Percentiles rank a stretch among this genome's conserved stretches.
These are phyloP conservation scores for Aspergillus sp. DNA, from an alignment of 2,329 filamentous ascomycete species.

Conservation along the genomic window DNA sequence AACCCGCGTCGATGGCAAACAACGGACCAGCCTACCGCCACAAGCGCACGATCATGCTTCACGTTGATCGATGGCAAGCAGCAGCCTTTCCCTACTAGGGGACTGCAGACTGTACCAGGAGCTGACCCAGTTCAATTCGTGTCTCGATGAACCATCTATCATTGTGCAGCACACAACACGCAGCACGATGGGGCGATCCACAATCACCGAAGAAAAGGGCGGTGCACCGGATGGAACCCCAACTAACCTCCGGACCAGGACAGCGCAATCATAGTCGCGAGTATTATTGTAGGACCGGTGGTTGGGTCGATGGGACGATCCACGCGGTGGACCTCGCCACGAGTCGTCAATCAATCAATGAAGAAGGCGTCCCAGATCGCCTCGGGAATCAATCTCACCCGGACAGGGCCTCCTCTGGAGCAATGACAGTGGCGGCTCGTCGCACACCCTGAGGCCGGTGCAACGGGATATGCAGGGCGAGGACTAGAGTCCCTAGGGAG, in stretches of 20 bases:
- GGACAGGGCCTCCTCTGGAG: background rate
- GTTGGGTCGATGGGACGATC: background rate
- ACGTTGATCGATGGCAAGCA: background rate
- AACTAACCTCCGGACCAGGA: background rate
- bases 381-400: background rate
- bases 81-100: too few species aligned
- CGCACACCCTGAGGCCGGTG: background rate
- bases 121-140: too few species aligned
- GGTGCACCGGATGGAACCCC: background rate
- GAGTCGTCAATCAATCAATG: background rate
- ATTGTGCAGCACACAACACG: background rate
- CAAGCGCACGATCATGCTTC: background rate
- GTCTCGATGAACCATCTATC: background rate
- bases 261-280: background rate
- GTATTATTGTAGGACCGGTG: background rate
- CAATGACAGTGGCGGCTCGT: background rate
- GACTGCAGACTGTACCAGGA: too few species aligned
- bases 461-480: background rate
- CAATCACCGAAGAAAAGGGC: background rate
- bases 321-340: slow-evolving; percentile 1
- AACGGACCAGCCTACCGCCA: background rate
- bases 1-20: background rate
- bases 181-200: background rate
- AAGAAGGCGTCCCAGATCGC: background rate
- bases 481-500: background rate